phyloP scores from a whole-genome alignment of 148 eudicot species.

The Heliamphora exappendiculata region DNA sequence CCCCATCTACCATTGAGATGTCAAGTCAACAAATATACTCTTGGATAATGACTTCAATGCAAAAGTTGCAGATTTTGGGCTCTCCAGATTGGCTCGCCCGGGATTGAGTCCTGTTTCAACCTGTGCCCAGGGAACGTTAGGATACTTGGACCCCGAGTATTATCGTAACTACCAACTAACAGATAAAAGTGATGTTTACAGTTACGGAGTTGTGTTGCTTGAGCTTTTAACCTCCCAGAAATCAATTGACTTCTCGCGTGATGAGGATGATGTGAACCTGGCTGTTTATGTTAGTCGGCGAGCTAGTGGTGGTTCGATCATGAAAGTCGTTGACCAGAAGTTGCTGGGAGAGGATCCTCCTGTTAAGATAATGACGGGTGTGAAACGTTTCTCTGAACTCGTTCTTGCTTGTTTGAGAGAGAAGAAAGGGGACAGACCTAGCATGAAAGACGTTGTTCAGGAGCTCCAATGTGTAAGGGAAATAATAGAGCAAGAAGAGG shows the following conservation, averaged over 20 bases:
- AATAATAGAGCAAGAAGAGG: conserved; percentile 14
- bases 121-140: conserved; percentile 36
- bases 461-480: conserved; percentile 24
- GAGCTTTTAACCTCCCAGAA: conserved; percentile 32
- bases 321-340: conserved; percentile 26
- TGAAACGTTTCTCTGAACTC: conserved; percentile 22
- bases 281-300: conserved; percentile 22
- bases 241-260: conserved; percentile 30
- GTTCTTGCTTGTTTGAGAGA: conserved; percentile 33
- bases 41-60: conserved; percentile 27
- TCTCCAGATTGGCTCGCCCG: conserved; percentile 28
- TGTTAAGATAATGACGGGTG: conserved; percentile 3
- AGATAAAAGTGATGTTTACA: conserved; percentile 37
- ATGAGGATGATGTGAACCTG: conserved; percentile 30
- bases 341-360: conserved; percentile 24
- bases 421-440: conserved; percentile 35
- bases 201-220: conserved; percentile 35
- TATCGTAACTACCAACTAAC: conserved; percentile 30
- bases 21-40: conserved; percentile 39
- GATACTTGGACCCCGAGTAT: conserved; percentile 41
- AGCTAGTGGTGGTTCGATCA: conserved; percentile 10
- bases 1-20: conserved; percentile 36
- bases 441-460: conserved; percentile 34
- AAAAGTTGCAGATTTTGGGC: conserved; percentile 36
- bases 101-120: conserved; percentile 34